phyloP scores from a whole-genome alignment of 768 basidiomycete species.

The Calvatia gigantea region DNA sequence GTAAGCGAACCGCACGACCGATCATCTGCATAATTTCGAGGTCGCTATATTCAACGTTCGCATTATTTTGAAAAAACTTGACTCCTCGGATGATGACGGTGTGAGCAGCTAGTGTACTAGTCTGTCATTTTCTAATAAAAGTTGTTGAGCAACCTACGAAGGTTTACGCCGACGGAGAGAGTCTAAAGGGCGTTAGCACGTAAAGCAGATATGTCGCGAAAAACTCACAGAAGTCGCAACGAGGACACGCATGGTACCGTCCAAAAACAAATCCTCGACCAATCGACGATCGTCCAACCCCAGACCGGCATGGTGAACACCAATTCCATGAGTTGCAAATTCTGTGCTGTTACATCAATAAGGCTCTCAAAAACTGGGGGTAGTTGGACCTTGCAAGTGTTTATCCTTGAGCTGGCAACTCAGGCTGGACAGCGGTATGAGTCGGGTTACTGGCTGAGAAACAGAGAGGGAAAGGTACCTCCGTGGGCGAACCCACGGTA shows the following conservation, averaged over 20 bases:
- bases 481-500: conserved; percentile 70
- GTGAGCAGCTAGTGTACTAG: conserved; percentile 64
- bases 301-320: conserved; percentile 91
- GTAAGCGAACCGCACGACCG: conserved; percentile 72
- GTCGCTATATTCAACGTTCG: conserved; percentile 81
- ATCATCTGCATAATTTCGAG: conserved; percentile 96
- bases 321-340: conserved; percentile 72
- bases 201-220: not conserved
- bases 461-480: conserved; percentile 34
- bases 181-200: conserved; percentile 47
- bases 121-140: not conserved
- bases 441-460: not conserved
- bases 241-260: conserved; percentile 60
- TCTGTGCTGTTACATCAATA: conserved; percentile 31
- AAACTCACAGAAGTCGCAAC: conserved; percentile 73
- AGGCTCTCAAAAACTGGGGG: not conserved
- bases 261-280: conserved; percentile 72
- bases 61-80: conserved; percentile 67
- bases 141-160: conserved; percentile 52
- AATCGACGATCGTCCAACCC: conserved; percentile 64
- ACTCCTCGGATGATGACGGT: conserved; percentile 94
- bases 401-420: conserved; percentile 63
- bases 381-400: conserved; percentile 50
- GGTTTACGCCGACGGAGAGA: conserved; percentile 92
- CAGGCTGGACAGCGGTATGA: conserved; percentile 35